Conservation (phyloP, 2,329 filamentous ascomycete genomes). For the Rutstroemia sp. region DNA sequence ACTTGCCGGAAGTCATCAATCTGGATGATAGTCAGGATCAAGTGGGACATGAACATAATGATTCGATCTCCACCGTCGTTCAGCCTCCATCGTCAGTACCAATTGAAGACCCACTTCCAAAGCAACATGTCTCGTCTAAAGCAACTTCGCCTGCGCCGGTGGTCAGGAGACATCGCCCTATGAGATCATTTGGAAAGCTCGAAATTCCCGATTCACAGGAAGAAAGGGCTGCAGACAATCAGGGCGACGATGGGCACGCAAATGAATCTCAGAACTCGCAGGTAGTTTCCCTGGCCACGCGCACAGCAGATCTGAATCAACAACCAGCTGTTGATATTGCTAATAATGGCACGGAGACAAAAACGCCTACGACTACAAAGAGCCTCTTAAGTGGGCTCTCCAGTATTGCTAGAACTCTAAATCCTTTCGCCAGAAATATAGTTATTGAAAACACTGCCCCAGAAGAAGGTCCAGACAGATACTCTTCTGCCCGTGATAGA, state of each 20-base stretch:
- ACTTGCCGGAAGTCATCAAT: neutral
- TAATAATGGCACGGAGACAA: too few relatives aligned
- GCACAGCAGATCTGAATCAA: too few relatives aligned
- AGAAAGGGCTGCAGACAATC: neutral
- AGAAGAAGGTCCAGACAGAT: too few relatives aligned
- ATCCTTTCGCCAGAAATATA: too few relatives aligned
- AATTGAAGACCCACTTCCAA: neutral
- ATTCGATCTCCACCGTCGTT: neutral
- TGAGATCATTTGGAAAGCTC: neutral
- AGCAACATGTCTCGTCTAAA: neutral
- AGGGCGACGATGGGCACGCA: neutral
- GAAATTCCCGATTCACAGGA: neutral
- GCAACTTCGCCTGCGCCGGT: neutral
- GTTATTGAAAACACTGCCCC: too few relatives aligned
- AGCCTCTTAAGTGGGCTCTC: too few relatives aligned
- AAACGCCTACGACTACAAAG: too few relatives aligned
- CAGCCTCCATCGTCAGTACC: too few relatives aligned
- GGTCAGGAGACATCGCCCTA: neutral
- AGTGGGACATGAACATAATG: neutral
- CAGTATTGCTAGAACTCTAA: too few relatives aligned
- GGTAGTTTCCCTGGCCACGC: too few relatives aligned
- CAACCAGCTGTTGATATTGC: too few relatives aligned
- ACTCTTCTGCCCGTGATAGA: too few relatives aligned
- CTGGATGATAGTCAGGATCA: slow-evolving; percentile 3
- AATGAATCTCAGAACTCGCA: neutral